Percentiles rank a stretch among this genome's conserved stretches.
Conservation (phyloP, 495 filamentous ascomycete genomes). For the Hypoxylon intermedium region DNA sequence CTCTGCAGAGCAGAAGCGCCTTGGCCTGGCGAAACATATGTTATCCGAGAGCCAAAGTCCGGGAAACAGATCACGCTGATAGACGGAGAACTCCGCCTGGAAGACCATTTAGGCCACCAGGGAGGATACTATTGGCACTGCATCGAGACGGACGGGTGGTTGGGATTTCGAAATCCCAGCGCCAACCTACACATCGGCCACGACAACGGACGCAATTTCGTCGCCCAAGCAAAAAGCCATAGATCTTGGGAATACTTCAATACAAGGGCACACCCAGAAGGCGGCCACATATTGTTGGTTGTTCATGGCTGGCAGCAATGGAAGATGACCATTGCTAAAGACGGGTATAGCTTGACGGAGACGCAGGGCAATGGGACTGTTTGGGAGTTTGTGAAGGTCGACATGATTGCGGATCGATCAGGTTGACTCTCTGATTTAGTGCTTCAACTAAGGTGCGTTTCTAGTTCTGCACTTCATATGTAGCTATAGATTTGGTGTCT, state of each 20-base stretch:
- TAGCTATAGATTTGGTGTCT: no score
- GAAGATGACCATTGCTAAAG: constrained; percentile 14
- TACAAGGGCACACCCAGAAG: constrained; percentile 15
- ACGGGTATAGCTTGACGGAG: constrained; percentile 10
- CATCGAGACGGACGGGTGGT: constrained; percentile 49
- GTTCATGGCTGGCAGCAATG: background rate
- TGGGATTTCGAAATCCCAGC: constrained; percentile 47
- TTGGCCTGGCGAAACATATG: constrained; percentile 38
- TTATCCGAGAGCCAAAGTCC: constrained; percentile 40
- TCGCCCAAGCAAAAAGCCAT: constrained; percentile 15
- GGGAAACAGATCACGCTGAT: constrained; percentile 44
- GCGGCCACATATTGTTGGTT: constrained; percentile 19
- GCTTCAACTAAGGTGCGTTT: no score
- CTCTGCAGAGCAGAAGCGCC: constrained; percentile 10
- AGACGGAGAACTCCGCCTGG: constrained; percentile 42
- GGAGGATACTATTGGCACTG: constrained; percentile 50
- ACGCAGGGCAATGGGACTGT: constrained; percentile 8
- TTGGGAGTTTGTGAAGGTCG: constrained; percentile 23
- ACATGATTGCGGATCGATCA: no score
- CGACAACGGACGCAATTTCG: constrained; percentile 13
- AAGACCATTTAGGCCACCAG: constrained; percentile 33
- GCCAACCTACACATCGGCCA: constrained; percentile 44
- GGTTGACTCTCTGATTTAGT: no score
- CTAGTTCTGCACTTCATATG: no score
- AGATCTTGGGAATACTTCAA: constrained; percentile 14